Base-by-base conservation (phyloP, 352 stramenopile genomes). In the Pythium rhizo-oryzae region DNA sequence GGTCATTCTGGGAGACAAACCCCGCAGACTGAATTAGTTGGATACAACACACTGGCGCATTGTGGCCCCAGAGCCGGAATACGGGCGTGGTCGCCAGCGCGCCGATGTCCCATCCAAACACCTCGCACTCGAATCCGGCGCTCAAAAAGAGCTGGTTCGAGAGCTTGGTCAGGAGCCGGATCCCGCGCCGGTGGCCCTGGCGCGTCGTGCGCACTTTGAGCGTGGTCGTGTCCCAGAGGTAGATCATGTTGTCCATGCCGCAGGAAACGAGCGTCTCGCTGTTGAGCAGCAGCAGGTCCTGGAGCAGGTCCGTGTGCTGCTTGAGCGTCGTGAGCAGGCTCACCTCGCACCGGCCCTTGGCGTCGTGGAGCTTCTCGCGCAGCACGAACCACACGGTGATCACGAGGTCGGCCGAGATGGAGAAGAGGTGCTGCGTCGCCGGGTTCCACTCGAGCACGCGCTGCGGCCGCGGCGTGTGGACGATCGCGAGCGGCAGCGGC, bases 171-270 rank as follows among this genome's bases (percentile, higher is more conserved):
- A 94, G 73, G 30, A 89, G 49, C 0, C 85, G 78, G 21, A 94
- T 79, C 19, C 85, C 85, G 18, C 81, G 76, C 8, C 81, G 84
- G 60, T 94, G 85, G 21, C 82, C 84, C 33, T 83, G 69, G 7
- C 85, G 84, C 30, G 59, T 77, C 3, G 79, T 75, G 21, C 79
- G 78, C 2, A 76, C 80, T 25, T 80, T 68, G 0, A 94, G 62
- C 5, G 77, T 80, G 19, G 75, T 59, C 2, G 82, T 81, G 61
- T 94, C 85, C 85, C 85, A 94, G 35, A 92, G 46, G 57, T 83
- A 80, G 58, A 94, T 92, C 53, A 87, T 76, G 39, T 71, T 83
- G 61, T 94, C 85, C 85, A 94, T 94, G 21, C 82, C 81, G 37
- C 85, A 94, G 2, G 82, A 91, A 4, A 94, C 41, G 2, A 94